Evolutionary conservation across 768 basidiomycete species (phyloP), one percentile per base, ranked within the genome.

Genomic region (Floccularia luteovirens): DNA sequence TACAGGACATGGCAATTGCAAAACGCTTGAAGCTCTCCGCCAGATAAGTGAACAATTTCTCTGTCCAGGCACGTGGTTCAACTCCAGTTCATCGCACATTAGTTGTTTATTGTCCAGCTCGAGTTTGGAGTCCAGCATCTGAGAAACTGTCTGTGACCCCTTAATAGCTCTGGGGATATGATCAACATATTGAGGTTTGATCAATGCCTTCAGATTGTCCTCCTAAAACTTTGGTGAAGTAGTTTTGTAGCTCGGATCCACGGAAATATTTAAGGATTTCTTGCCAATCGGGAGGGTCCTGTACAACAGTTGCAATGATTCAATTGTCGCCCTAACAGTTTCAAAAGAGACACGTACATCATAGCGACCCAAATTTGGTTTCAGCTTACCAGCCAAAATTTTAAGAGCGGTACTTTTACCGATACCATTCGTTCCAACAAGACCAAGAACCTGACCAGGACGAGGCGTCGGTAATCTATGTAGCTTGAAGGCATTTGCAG

Each of bases 161-260:
- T 98, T 94, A 72, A 99, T 89, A 28, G 91, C 90, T 31, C 84
- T 79, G 3, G 96, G 96, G 53, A 99, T 97, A 60, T 98, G 93
- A 59, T 99, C 96, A 48, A 99, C 96, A 58, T 99, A 99, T 76
- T 99, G 96, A 1, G 96, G 96, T 64, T 99, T 99, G 61, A 98
- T 98, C 46, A 99, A 77, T 1, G 96, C 93, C 69, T 97, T 98
- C 57, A 98, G 69, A 56, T 99, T 92, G 63, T 99, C 96, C 62
- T n/a, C 98, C 96, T 14, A 99, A 74, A 4, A 98, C 91, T 63
- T 98, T 98, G 37, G 96, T 98, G 64, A 99, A 99, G 68, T 98
- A 99, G 59, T 99, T 99, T 58, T 99, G 96, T 19, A 99, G 75
- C 64, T 98, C 96, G 4, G 93, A 97, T 38, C 96, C 96, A 47